A percentile compares a stretch with the other conserved stretches of the same genome.
Conservation (phyloP, 768 basidiomycete species). For the Tylopilus sp. region DNA sequence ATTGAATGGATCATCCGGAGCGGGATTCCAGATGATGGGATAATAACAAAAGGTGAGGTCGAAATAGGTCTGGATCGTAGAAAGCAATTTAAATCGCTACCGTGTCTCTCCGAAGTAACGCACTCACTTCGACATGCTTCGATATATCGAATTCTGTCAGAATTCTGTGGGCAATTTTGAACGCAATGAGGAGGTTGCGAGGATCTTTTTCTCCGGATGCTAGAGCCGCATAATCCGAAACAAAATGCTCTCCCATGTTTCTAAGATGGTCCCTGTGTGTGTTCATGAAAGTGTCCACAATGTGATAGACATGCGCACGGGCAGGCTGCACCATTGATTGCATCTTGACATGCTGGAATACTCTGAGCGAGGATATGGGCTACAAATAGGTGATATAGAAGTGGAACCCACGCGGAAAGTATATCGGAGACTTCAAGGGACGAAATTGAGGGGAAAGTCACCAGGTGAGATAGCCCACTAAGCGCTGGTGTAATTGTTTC, state of each 20-base stretch:
- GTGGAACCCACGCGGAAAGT: constrained; percentile 49
- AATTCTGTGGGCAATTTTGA: constrained; percentile 83
- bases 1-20: constrained; percentile 90
- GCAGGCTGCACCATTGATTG: constrained; percentile 77
- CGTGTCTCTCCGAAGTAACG: background rate
- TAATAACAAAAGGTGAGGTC: constrained; percentile 98
- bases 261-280: constrained; percentile 53
- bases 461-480: constrained; percentile 67
- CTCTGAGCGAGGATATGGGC: constrained; percentile 36
- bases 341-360: constrained; percentile 80
- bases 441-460: constrained; percentile 58
- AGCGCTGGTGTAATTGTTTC: constrained; percentile 83
- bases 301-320: constrained; percentile 75
- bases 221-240: constrained; percentile 71
- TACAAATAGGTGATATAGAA: background rate
- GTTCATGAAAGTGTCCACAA: constrained; percentile 62
- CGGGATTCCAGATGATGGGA: constrained; percentile 94
- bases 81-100: background rate
- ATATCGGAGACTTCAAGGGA: constrained; percentile 62
- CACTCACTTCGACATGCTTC: constrained; percentile 69
- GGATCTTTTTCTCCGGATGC: constrained; percentile 98
- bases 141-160: constrained; percentile 84
- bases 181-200: constrained; percentile 85
- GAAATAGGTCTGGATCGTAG: constrained; percentile 68
- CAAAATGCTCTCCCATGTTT: constrained; percentile 65